These are phyloP conservation scores for Starmerella vaccinii DNA, from an alignment of 805 yeast species.

Conservation along the genomic window DNA sequence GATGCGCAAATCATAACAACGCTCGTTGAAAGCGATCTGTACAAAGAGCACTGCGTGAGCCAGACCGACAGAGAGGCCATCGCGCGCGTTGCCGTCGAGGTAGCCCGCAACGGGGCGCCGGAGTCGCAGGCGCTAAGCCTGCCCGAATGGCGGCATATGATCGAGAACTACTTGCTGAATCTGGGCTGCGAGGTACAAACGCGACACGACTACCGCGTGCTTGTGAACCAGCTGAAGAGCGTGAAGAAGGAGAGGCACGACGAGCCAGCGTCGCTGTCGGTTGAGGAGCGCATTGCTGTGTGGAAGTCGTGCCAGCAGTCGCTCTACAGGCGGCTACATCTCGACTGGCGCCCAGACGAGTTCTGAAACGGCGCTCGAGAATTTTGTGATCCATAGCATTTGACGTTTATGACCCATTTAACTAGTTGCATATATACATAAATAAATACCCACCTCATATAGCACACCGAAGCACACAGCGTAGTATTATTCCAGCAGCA, in stretches of 20 bases:
- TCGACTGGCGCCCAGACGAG: slow-evolving; percentile 2
- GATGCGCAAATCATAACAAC: background rate
- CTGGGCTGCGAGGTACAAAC: slow-evolving; percentile 5
- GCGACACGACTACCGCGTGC: background rate
- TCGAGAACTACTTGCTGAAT: slow-evolving; percentile 3
- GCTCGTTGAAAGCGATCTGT: background rate
- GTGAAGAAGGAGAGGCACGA: background rate
- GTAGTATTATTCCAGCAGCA: too few relatives aligned
- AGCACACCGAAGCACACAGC: too few relatives aligned
- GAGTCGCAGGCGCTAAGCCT: background rate
- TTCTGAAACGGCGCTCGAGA: too few relatives aligned
- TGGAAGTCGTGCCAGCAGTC: slow-evolving; percentile 3
- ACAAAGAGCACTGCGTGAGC: slow-evolving; percentile 1
- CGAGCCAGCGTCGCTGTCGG: background rate
- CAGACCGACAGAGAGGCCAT: background rate
- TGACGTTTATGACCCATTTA: too few relatives aligned
- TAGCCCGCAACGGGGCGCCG: background rate
- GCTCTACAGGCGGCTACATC: background rate
- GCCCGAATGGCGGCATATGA: slow-evolving; percentile 4
- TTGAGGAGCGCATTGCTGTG: slow-evolving; percentile 3
- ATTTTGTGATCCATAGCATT: too few relatives aligned
- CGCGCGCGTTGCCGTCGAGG: slow-evolving; percentile 2
- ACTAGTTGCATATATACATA: too few relatives aligned
- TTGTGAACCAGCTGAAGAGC: background rate
- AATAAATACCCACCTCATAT: too few relatives aligned